A percentile compares a stretch with the other conserved stretches of the same genome.
Conservation (phyloP, 2,329 filamentous ascomycete species). For the Diaporthe citrichinensis region DNA sequence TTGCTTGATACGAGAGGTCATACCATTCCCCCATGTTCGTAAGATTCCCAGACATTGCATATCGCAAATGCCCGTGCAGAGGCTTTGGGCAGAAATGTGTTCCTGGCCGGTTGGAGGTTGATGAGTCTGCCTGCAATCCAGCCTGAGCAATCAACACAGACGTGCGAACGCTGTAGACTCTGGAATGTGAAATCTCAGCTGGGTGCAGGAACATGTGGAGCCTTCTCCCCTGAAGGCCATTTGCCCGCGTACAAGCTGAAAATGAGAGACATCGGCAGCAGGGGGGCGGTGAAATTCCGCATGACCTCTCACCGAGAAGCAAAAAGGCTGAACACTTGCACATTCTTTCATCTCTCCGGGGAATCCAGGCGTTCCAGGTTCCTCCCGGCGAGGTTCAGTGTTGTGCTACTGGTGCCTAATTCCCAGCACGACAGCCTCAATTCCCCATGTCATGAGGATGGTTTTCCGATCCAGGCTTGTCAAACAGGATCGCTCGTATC, state of each 20-base stretch:
- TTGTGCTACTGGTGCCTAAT: constrained; percentile 21
- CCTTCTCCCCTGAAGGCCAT: not conserved
- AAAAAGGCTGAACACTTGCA: constrained; percentile 30
- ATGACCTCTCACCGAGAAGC: constrained; percentile 31
- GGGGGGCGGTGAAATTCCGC: constrained; percentile 33
- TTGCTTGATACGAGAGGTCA: constrained; percentile 8
- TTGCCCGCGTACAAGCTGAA: constrained; percentile 18
- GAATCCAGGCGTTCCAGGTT: not conserved
- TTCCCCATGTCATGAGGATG: constrained; percentile 3
- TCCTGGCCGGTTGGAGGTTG: constrained; percentile 2
- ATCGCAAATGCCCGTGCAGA: not conserved
- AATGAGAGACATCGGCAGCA: constrained; percentile 19
- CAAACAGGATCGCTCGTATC: constrained; percentile 31
- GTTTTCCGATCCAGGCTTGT: constrained; percentile 25
- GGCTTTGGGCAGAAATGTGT: constrained; percentile 12
- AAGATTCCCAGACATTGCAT: constrained; percentile 1
- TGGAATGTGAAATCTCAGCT: constrained; percentile 22
- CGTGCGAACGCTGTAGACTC: not conserved
- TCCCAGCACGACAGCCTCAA: constrained; percentile 10
- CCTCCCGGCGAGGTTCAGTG: not conserved
- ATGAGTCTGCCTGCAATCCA: constrained; percentile 9
- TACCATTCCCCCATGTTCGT: not conserved
- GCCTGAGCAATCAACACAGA: not conserved
- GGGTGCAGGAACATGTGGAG: constrained; percentile 3
- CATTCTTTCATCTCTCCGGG: constrained; percentile 25